Evolutionary conservation across 2,329 filamentous ascomycete species (phyloP).

Genomic region (Phialemoniopsis sp.): DNA sequence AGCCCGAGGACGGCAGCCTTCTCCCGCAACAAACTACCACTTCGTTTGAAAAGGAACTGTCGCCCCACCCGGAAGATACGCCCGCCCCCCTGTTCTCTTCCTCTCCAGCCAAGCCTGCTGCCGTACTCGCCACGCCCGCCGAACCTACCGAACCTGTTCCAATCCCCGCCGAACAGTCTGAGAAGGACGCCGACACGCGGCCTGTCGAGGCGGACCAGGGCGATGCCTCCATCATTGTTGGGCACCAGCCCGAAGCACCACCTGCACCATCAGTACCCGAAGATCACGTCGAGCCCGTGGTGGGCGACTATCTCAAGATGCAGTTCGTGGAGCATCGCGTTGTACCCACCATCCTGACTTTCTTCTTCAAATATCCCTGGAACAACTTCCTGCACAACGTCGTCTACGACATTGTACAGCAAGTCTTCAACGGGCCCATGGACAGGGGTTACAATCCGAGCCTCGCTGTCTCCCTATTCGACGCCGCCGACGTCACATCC

Average conservation of each 20-base stretch:
- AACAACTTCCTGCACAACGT: conserved; percentile 99
- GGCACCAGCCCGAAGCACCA: conserved; percentile 14
- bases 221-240: conserved; percentile 21
- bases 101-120: conserved; percentile 1
- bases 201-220: conserved; percentile 11
- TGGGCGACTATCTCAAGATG: conserved; percentile 92
- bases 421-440: conserved; percentile 98
- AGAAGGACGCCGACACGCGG: too few species aligned
- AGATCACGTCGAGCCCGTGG: conserved; percentile 58
- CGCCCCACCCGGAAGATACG: conserved; percentile 48
- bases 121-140: conserved; percentile 2
- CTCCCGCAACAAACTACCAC: too few species aligned
- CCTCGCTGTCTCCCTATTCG: conserved; percentile 88
- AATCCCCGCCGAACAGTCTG: not conserved
- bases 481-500: conserved; percentile 82
- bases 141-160: conserved; percentile 2
- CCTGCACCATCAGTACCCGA: conserved; percentile 8
- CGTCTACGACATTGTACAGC: conserved; percentile 97
- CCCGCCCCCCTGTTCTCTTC: conserved; percentile 56
- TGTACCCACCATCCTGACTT: conserved; percentile 91
- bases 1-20: too few species aligned
- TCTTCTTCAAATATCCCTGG: conserved; percentile 98
- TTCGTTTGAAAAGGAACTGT: conserved; percentile 5
- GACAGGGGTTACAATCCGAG: conserved; percentile 90
- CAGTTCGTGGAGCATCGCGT: conserved; percentile 94